Percentiles rank a stretch among this genome's conserved stretches.
phyloP scores from a whole-genome alignment of 805 yeast genomes.

The Barnettozyma siamensis region DNA sequence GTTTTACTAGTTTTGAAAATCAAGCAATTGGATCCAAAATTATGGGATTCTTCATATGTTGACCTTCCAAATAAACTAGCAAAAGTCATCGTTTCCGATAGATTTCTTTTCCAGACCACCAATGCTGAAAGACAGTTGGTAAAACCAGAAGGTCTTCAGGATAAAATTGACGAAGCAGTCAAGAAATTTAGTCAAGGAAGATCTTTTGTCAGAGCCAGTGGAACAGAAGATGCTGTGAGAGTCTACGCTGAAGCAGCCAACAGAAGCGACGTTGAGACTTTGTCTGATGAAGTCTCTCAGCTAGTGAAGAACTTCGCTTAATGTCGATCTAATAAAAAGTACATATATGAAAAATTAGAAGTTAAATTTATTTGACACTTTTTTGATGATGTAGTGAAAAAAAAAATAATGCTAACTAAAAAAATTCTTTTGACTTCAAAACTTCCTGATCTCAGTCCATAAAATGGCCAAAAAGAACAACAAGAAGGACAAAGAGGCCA shows the following conservation, averaged over 20 bases:
- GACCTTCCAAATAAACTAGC: slow-evolving; percentile 85
- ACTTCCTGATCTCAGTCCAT: background rate
- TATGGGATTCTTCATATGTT: slow-evolving; percentile 72
- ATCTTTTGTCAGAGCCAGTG: slow-evolving; percentile 93
- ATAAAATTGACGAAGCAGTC: slow-evolving; percentile 60
- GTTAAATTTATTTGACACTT: too few relatives aligned
- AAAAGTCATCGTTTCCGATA: slow-evolving; percentile 79
- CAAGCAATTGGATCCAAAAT: slow-evolving; percentile 50
- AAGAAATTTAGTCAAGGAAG: slow-evolving; percentile 55
- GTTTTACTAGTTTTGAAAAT: slow-evolving; percentile 60
- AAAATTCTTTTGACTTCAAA: background rate
- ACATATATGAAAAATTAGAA: too few relatives aligned
- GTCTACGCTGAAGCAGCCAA: slow-evolving; percentile 86
- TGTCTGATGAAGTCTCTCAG: slow-evolving; percentile 36
- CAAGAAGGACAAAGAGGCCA: slow-evolving; percentile 85
- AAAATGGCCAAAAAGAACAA: slow-evolving; percentile 81
- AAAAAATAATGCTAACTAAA: background rate
- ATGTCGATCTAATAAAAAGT: background rate
- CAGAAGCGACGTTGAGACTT: slow-evolving; percentile 38
- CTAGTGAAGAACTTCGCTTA: slow-evolving; percentile 27
- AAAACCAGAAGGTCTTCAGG: slow-evolving; percentile 75
- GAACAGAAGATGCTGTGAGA: slow-evolving; percentile 96
- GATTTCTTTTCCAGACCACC: slow-evolving; percentile 73
- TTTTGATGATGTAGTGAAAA: background rate
- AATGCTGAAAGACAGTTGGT: slow-evolving; percentile 83